Evolutionary conservation across 2,329 filamentous ascomycete species (phyloP).

Genomic region (Monilinia fructigena): DNA sequence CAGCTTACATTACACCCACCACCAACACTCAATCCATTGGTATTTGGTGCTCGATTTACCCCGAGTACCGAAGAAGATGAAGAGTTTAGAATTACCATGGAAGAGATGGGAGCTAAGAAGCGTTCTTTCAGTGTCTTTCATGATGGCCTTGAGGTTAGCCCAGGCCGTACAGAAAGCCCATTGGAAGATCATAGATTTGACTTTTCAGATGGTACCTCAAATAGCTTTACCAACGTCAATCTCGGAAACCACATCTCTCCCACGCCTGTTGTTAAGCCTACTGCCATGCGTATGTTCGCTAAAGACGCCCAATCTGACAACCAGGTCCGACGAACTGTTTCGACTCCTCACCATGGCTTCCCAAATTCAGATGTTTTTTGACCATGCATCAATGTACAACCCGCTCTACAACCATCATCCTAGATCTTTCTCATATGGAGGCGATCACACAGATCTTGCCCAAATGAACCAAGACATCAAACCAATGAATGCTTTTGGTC

Average conservation of each 20-base stretch:
- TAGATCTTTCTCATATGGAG: slow-evolving; percentile 28
- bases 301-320: slow-evolving; percentile 31
- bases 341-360: slow-evolving; percentile 30
- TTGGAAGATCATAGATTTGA: slow-evolving; percentile 39
- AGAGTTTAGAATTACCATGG: slow-evolving; percentile 38
- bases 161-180: slow-evolving; percentile 38
- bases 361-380: slow-evolving; percentile 35
- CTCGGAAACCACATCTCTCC: slow-evolving; percentile 30
- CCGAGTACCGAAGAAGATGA: slow-evolving; percentile 38
- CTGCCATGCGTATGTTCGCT: slow-evolving; percentile 27
- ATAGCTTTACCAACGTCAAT: slow-evolving; percentile 26
- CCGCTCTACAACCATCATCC: slow-evolving; percentile 37
- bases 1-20: slow-evolving; percentile 25
- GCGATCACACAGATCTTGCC: slow-evolving; percentile 17
- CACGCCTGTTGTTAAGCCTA: slow-evolving; percentile 32
- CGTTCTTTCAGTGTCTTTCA: slow-evolving; percentile 36
- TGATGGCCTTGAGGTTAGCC: slow-evolving; percentile 36
- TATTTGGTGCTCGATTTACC: slow-evolving; percentile 29
- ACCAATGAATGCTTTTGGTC: slow-evolving; percentile 18
- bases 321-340: slow-evolving; percentile 29
- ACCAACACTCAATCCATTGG: slow-evolving; percentile 33
- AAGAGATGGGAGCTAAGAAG: slow-evolving; percentile 35
- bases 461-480: slow-evolving; percentile 13
- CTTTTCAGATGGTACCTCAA: slow-evolving; percentile 33
- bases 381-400: slow-evolving; percentile 31